Conservation (phyloP, 2,329 filamentous ascomycete genomes). For the Penicillium occitanis region DNA sequence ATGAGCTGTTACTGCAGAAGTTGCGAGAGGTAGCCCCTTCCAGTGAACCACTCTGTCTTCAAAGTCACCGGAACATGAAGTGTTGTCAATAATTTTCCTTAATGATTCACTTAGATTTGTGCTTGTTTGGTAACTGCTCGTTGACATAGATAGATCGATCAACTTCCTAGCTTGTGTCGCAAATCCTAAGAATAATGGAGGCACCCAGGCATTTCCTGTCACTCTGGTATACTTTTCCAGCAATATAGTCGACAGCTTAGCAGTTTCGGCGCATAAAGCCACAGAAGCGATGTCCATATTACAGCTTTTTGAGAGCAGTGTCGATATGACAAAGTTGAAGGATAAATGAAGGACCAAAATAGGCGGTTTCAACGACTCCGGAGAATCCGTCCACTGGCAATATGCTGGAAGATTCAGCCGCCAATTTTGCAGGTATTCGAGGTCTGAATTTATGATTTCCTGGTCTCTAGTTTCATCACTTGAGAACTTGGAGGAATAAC, state of each 20-base stretch:
- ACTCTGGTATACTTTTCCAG: background rate
- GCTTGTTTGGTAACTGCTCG: background rate
- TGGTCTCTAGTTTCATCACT: background rate
- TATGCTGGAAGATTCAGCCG: background rate
- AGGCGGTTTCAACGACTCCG: conserved; percentile 8
- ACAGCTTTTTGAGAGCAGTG: background rate
- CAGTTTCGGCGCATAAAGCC: background rate
- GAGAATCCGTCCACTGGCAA: conserved; percentile 8
- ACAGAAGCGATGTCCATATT: background rate
- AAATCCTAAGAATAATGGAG: conserved; percentile 8
- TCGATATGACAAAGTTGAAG: conserved; percentile 6
- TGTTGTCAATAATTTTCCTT: background rate
- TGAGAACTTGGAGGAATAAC: background rate
- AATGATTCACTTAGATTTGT: background rate
- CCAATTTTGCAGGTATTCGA: background rate
- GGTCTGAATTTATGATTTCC: background rate
- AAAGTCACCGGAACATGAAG: background rate
- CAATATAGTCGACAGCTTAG: background rate
- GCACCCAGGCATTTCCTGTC: background rate
- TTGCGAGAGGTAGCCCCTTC: background rate
- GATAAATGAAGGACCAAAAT: conserved; percentile 6
- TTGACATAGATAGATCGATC: background rate
- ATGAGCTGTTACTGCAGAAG: background rate
- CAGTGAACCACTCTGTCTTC: background rate
- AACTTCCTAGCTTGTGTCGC: conserved; percentile 5